These are phyloP conservation scores for Saccharomycopsis hybrid DNA, from an alignment of 1,139 yeast species.

Conservation along the genomic window DNA sequence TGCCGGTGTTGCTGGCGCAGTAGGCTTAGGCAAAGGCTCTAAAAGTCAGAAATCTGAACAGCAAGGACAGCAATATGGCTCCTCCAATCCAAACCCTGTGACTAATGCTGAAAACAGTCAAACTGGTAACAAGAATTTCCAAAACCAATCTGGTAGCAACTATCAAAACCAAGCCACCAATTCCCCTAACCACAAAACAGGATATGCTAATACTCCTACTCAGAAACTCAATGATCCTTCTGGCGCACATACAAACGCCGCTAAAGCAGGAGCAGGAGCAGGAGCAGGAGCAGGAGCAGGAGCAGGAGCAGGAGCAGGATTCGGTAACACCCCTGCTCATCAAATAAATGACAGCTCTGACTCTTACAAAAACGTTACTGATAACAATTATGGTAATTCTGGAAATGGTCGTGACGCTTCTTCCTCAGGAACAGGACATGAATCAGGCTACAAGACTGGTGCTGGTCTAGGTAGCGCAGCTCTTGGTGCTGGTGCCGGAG, in stretches of 20 bases:
- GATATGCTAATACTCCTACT: background rate
- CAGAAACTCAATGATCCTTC: background rate
- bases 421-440: background rate
- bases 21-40: background rate
- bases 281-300: no score
- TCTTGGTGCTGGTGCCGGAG: background rate
- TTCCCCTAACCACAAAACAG: background rate
- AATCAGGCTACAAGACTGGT: background rate
- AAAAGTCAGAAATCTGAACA: background rate
- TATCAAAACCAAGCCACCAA: background rate
- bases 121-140: background rate
- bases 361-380: background rate
- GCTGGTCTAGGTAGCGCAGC: background rate
- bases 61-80: background rate
- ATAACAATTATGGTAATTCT: background rate
- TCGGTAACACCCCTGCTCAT: background rate
- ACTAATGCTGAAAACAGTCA: background rate
- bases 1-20: conserved; percentile 18
- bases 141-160: background rate
- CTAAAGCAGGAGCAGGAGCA: background rate
- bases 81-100: background rate
- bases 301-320: no score
- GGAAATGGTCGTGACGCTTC: background rate
- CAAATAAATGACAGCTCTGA: background rate
- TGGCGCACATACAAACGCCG: background rate